Base-by-base conservation (phyloP, 306 rosid genomes). In the Chamaecrista fasciculata region DNA sequence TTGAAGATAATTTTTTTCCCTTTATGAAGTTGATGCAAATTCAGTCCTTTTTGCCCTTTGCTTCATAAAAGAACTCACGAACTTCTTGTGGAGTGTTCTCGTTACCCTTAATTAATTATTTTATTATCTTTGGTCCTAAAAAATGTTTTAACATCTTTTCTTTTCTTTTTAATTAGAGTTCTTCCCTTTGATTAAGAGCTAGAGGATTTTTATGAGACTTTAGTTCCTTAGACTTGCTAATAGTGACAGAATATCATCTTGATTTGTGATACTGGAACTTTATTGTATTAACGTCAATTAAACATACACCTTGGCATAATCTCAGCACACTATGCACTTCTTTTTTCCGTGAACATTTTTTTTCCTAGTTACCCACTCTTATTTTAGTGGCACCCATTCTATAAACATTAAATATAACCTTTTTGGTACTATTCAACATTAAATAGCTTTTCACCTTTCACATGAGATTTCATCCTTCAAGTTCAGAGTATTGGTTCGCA, bases 391-490 rank as follows among this genome's bases (percentile, higher is more conserved):
- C 58, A 65, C 47, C 25, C 66, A 29, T 53, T 62, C 31, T 55
- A 23, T 23, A 44, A 34, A 12, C 20, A 23, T 8, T 6, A 37
- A 37, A 12, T 36, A 24, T 64, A 2, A n/a, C 26, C 43, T 28
- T 20, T 50, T 42, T 23, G 23, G 10, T 16, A 33, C 11, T 28
- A 24, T 12, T 14, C 21, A 56, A 48, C 28, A 20, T 31, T 34
- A 46, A 47, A n/a, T n/a, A n/a, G 23, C 55, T 23, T 69, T 72
- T 42, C 11, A 29, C 53, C 49, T 3, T 57, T 29, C 44, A 50
- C 46, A 28, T 63, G 70, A 67, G 59, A 34, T 55, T 34, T 7
- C 42, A 56, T 74, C 4, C 49, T 81, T 78, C 29, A 51, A 47
- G 47, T 40, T 69, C 73, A 67, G 62, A 44, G 75, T n/a, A 46